Base-by-base conservation (phyloP, 2,329 filamentous ascomycete species). In the Grosmannia clavigera region DNA sequence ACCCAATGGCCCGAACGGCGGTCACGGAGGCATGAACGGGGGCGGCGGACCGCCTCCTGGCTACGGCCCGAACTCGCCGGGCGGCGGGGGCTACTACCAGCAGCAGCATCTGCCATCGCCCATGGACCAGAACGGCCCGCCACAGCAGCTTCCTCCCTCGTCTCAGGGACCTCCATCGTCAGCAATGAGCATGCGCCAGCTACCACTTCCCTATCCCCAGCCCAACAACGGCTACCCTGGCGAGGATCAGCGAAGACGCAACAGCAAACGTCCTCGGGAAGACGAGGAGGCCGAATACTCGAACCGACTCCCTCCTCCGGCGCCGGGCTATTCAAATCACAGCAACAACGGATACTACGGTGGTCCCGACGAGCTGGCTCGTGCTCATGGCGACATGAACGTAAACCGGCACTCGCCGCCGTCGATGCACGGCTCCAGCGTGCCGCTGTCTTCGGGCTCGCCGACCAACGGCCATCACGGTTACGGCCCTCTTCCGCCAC, bases 401-500 rank as follows among this genome's bases (percentile, higher is more conserved):
- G 52, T 58, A 12, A 57, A 54, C 7, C 64, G 60, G 25, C 62
- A 61, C n/a, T 65, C 64, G 19, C 64, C 64, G 6, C 59, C 64
- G 0, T 61, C 60, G 1, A 43, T 60, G 52, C 61, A 61, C 29
- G 59, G 58, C 38, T 16, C 58, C 33, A 35, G 22, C 10, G 58
- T 57, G 68, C 19, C 70, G 67, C 57, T 68, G 69, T 4, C 65
- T 72, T 59, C 72, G 69, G 55, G 74, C 69, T 50, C 75, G 70
- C 25, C 60, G 67, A 71, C 62, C 70, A 76, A 43, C 67, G 71
- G 60, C 12, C 60, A 62, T 60, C 58, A 65, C 68, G 43, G 70
- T 27, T 71, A 60, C 72, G 72, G 71, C 69, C 56, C 70, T 70
- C 51, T 71, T 69, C 35, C 72, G 72, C 63, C 77, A 72, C 63